These are phyloP conservation scores for Venturia carpophila DNA, from an alignment of 2,329 filamentous ascomycete species.

Conservation along the genomic window DNA sequence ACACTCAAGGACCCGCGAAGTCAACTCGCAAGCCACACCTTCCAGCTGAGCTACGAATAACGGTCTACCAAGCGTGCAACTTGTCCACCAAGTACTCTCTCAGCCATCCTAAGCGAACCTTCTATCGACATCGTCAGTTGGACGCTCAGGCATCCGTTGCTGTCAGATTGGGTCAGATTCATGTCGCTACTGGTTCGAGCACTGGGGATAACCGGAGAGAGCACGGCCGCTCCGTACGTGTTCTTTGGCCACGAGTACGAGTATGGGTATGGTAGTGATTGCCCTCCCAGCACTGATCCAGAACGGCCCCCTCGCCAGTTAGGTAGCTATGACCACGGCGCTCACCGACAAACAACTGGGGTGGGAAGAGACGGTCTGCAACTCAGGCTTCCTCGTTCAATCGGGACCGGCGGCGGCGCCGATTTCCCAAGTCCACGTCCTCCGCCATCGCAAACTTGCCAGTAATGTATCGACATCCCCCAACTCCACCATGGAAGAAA, in stretches of 20 bases:
- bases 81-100: not conserved
- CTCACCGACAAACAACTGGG: no score
- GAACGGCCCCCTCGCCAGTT: no score
- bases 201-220: not conserved
- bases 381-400: no score
- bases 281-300: not conserved
- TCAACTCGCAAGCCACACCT: not conserved
- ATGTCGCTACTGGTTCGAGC: not conserved
- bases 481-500: no score
- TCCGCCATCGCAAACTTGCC: no score
- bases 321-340: no score
- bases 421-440: no score
- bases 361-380: no score
- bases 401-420: no score
- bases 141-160: not conserved
- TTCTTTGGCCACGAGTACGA: not conserved
- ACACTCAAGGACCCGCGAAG: not conserved
- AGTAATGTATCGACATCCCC: no score
- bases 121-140: no score
- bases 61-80: not conserved
- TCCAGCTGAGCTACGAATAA: not conserved
- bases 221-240: not conserved
- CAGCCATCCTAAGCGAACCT: no score
- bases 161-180: not conserved
- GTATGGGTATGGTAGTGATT: not conserved